Percentiles rank a stretch among this genome's conserved stretches.
Conservation (phyloP, 2,329 filamentous ascomycete species). For the Hypoxylon sp. region DNA sequence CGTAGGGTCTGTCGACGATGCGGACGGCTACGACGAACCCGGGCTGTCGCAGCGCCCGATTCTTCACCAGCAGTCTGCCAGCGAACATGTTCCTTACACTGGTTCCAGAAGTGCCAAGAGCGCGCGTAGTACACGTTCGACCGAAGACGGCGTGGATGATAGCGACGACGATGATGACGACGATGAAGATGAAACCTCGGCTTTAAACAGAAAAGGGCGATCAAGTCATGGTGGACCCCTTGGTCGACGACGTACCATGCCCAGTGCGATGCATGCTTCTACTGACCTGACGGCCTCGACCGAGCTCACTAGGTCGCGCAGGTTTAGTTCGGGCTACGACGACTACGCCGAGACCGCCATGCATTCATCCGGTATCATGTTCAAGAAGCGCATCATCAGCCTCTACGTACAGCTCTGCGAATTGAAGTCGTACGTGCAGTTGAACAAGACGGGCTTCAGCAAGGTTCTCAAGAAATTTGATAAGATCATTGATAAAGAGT, state of each 20-base stretch:
- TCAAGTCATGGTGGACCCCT: conserved; percentile 52
- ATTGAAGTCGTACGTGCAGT: conserved; percentile 93
- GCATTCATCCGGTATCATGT: conserved; percentile 77
- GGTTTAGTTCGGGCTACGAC: conserved; percentile 77
- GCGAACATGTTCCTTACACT: conserved; percentile 56
- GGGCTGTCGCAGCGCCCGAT: conserved; percentile 48
- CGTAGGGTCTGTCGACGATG: conserved; percentile 75
- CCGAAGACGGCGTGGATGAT: conserved; percentile 70
- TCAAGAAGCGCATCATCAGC: conserved; percentile 91
- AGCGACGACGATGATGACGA: conserved; percentile 62
- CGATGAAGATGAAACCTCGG: conserved; percentile 63
- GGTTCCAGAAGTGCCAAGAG: conserved; percentile 50
- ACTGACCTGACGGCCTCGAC: conserved; percentile 72
- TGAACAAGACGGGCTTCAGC: conserved; percentile 95
- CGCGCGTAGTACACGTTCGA: conserved; percentile 59
- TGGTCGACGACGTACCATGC: conserved; percentile 54
- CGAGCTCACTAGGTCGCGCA: conserved; percentile 68
- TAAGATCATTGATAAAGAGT: conserved; percentile 87
- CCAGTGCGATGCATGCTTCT: conserved; percentile 55
- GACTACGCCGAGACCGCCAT: conserved; percentile 81
- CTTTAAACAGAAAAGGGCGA: conserved; percentile 60
- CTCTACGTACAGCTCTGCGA: conserved; percentile 94
- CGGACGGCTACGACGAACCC: conserved; percentile 62
- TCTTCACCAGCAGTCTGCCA: conserved; percentile 34
- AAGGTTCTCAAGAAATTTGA: conserved; percentile 99